Conservation (phyloP, 225 moss, liverwort and hornwort species). For the Physcomitrium patens region DNA sequence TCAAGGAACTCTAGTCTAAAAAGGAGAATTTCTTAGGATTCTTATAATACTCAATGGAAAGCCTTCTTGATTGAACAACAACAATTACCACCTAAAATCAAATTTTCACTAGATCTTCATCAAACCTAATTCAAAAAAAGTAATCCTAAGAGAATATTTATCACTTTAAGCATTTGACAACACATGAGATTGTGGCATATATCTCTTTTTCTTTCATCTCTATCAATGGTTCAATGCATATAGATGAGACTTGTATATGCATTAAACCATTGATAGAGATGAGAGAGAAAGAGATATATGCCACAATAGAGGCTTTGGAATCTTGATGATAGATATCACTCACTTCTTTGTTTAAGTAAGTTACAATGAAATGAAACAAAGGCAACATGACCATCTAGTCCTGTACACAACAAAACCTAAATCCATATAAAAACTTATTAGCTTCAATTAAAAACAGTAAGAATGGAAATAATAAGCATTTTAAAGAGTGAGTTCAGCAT, state of each 20-base stretch:
- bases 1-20: slow-evolving; percentile 58
- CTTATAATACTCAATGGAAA: slow-evolving; percentile 46
- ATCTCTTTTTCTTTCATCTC: too few species aligned
- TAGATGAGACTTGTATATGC: slow-evolving; percentile 31
- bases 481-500: slow-evolving; percentile 8
- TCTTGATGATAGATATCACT: slow-evolving; percentile 61
- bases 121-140: background rate
- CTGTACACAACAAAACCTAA: slow-evolving; percentile 81
- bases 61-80: slow-evolving; percentile 52
- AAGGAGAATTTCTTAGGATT: slow-evolving; percentile 66
- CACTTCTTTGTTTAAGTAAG: slow-evolving; percentile 56
- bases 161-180: background rate
- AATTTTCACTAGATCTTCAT: background rate
- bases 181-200: background rate
- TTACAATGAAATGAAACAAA: slow-evolving; percentile 70
- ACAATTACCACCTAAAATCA: slow-evolving; percentile 51
- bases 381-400: slow-evolving; percentile 89
- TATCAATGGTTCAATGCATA: background rate
- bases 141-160: background rate
- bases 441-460: background rate
- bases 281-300: slow-evolving; percentile 63
- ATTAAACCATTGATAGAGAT: slow-evolving; percentile 58
- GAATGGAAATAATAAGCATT: background rate
- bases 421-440: slow-evolving; percentile 6
- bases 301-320: slow-evolving; percentile 54